These are phyloP conservation scores for Apiotrichum akiyoshidainum DNA, from an alignment of 1,284 basidiomycete species.

Conservation along the genomic window DNA sequence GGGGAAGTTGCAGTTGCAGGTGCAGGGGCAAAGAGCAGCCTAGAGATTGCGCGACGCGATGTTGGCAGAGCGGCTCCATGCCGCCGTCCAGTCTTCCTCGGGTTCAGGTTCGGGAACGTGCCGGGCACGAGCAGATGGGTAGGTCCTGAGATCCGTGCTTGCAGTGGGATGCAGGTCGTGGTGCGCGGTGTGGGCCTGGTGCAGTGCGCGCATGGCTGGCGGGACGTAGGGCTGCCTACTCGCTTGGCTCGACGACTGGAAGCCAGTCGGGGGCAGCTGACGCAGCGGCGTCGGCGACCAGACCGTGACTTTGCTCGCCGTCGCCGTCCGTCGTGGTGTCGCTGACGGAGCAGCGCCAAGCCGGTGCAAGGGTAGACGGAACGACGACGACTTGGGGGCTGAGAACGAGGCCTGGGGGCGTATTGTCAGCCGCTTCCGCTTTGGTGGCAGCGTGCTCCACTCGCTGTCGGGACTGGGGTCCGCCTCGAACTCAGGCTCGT, in stretches of 20 bases:
- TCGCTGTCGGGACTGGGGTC: not conserved
- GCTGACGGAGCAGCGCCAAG: not conserved
- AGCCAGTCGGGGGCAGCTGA: not conserved
- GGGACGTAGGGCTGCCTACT: constrained; percentile 1
- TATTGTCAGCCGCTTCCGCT: constrained; percentile 1
- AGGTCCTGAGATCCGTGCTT: too few species aligned
- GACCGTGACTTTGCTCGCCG: constrained; percentile 3
- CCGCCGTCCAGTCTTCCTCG: constrained; percentile 5
- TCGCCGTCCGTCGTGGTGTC: not conserved
- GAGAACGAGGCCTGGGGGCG: not conserved
- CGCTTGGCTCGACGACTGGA: too few species aligned
- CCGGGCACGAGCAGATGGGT: not conserved
- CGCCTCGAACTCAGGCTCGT: not conserved
- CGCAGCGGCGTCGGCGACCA: constrained; percentile 11
- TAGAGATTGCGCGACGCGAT: not conserved
- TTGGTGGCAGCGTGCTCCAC: constrained; percentile 6
- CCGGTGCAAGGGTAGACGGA: constrained; percentile 1
- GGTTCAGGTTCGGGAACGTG: not conserved
- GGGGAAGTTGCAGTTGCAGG: too few species aligned
- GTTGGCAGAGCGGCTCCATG: constrained; percentile 5
- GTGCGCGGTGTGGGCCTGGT: not conserved
- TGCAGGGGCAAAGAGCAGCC: too few species aligned
- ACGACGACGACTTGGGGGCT: not conserved
- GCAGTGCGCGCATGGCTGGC: constrained; percentile 2
- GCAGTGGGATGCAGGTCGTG: too few species aligned